Percentiles rank a stretch among this genome's conserved stretches.
phyloP scores from a whole-genome alignment of 805 yeast genomes.

The Citeromyces nyonsensis region DNA sequence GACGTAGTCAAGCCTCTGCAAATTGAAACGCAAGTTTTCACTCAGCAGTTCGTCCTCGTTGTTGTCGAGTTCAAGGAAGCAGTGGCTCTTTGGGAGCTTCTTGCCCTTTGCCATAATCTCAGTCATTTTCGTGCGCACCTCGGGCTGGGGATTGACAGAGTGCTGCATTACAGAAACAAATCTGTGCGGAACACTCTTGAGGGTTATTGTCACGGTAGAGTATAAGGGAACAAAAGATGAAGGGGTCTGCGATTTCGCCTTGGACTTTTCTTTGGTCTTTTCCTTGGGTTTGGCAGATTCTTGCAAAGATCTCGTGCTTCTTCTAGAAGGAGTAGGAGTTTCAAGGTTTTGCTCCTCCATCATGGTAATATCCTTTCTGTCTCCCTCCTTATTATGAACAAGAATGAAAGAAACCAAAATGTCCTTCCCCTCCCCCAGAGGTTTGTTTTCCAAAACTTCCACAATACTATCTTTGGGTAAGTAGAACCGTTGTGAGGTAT shows the following conservation, averaged over 20 bases:
- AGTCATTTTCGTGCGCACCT: slow-evolving; percentile 48
- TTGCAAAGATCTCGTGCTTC: slow-evolving; percentile 4
- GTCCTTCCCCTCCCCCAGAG: slow-evolving; percentile 10
- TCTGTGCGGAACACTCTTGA: slow-evolving; percentile 51
- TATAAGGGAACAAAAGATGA: slow-evolving; percentile 26
- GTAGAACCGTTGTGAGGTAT: slow-evolving; percentile 54
- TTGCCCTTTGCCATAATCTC: slow-evolving; percentile 42
- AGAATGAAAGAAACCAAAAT: slow-evolving; percentile 30
- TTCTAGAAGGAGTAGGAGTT: slow-evolving; percentile 3
- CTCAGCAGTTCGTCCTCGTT: slow-evolving; percentile 51
- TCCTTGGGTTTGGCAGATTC: slow-evolving; percentile 1
- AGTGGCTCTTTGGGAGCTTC: slow-evolving; percentile 41
- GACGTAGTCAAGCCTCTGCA: slow-evolving; percentile 21
- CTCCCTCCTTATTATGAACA: slow-evolving; percentile 34
- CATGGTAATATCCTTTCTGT: slow-evolving; percentile 22
- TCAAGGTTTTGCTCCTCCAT: slow-evolving; percentile 11
- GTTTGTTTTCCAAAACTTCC: slow-evolving; percentile 24
- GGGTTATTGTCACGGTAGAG: slow-evolving; percentile 51
- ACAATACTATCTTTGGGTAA: slow-evolving; percentile 67
- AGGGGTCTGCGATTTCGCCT: slow-evolving; percentile 10
- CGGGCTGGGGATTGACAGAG: slow-evolving; percentile 42
- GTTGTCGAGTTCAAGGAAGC: slow-evolving; percentile 81
- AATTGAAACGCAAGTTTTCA: slow-evolving; percentile 42
- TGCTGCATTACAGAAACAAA: slow-evolving; percentile 49
- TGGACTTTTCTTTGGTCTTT: slow-evolving; percentile 1